These are phyloP conservation scores for Deakozyma indianensis DNA, from an alignment of 805 yeast species.

Conservation along the genomic window DNA sequence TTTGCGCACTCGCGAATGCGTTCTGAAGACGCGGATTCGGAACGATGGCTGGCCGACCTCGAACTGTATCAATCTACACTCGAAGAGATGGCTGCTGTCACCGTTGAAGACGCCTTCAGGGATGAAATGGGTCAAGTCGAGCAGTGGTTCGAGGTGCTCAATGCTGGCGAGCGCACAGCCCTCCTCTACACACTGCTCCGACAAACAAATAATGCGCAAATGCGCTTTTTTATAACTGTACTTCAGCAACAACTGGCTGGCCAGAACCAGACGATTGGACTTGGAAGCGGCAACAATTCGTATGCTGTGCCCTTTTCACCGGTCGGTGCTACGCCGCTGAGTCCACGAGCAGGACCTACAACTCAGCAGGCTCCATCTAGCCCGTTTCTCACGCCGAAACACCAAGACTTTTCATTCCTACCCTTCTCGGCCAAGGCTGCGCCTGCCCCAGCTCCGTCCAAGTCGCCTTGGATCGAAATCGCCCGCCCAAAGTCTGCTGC, in stretches of 20 bases:
- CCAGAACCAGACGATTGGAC: conserved; percentile 2
- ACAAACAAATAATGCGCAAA: conserved; percentile 21
- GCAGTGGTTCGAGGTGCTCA: conserved; percentile 26
- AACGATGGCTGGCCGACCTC: conserved; percentile 22
- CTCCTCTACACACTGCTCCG: conserved; percentile 23
- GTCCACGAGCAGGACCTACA: conserved; percentile 11
- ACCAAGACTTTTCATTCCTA: not conserved
- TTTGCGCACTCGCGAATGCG: not conserved
- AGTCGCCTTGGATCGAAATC: conserved; percentile 1
- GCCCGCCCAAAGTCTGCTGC: conserved; percentile 2
- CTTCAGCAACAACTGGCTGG: conserved; percentile 15
- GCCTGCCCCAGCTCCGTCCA: not conserved
- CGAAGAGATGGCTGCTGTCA: conserved; percentile 19
- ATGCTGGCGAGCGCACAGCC: conserved; percentile 24
- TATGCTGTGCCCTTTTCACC: conserved; percentile 2
- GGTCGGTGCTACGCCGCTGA: conserved; percentile 6
- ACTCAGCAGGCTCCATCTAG: not conserved
- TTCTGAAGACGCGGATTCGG: conserved; percentile 15
- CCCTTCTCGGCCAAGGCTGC: not conserved
- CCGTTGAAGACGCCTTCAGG: conserved; percentile 18
- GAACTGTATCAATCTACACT: conserved; percentile 18
- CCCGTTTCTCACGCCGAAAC: not conserved
- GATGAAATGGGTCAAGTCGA: conserved; percentile 23
- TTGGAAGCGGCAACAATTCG: conserved; percentile 1
- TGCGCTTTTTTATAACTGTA: conserved; percentile 20